Evolutionary conservation across 257 asterid genomes (phyloP), one percentile per base, ranked within the genome.

Genomic region (Solanum peruvianum): DNA sequence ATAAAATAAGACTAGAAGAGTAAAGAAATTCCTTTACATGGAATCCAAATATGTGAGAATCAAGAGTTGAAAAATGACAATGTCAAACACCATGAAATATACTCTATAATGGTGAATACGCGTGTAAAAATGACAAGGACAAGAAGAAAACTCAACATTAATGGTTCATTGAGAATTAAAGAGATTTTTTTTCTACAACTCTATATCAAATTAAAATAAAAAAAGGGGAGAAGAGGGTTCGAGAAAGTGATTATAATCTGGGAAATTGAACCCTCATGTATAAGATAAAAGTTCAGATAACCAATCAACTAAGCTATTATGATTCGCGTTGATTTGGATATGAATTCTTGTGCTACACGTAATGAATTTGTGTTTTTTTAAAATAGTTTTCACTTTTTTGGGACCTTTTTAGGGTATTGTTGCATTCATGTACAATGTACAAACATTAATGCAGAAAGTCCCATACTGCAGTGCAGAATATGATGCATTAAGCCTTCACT

Each of bases 341-440:
- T 13, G 71, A 82, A 31, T 83, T 56, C 86, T 58, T 83, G 73
- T 83, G 21, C 86, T 58, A 83, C 73, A 83, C 73, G 86, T 10
- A 44, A 78, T 78, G 7, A 67, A 7, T 35, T 31, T 83, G 49
- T 66, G 20, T 27, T 6, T 13, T 25, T 66, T n/a, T 1, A 27
- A 27, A 82, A 31, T 49, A 49, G 7, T 31, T 18, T 52, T 82
- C 45, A 16, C 78, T 60, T 58, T 58, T 82, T 82, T 13, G 35
- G 71, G 86, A n/a, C 83, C 72, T 66, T 47, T 80, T 80, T 7
- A 78, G 23, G 64, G 37, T 39, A 18, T n/a, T 80, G 21, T 42
- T 14, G 29, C 44, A 47, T 49, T 52, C 70, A 29, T 25, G 27
- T 11, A 10, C 20, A 11, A 6, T 82, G 45, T 29, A 47, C 37